Conservation (phyloP, 2,329 filamentous ascomycete genomes). For the Aspergillus calidoustus region DNA sequence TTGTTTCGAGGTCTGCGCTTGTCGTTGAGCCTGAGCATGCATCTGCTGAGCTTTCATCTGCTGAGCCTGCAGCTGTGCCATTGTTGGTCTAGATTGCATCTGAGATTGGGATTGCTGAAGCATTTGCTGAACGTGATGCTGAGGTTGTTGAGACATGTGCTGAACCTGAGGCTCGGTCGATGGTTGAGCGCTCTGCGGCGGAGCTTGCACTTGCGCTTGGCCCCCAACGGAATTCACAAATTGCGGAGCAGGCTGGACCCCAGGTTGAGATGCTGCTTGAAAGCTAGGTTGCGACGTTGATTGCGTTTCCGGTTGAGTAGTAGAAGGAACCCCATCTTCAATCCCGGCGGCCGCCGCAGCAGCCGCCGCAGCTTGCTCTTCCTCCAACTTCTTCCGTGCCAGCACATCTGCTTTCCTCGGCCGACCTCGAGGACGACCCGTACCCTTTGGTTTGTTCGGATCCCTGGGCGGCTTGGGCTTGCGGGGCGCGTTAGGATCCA, state of each 20-base stretch:
- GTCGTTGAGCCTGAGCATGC: conserved; percentile 13
- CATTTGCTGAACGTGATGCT: conserved; percentile 1
- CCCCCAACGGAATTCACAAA: not conserved
- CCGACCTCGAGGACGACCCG: conserved; percentile 39
- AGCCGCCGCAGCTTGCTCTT: conserved; percentile 20
- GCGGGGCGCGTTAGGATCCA: conserved; percentile 22
- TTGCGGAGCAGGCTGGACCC: not conserved
- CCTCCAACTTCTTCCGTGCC: conserved; percentile 29
- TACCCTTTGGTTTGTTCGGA: conserved; percentile 28
- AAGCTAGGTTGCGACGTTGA: not conserved
- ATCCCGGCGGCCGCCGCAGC: conserved; percentile 16
- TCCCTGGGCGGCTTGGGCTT: conserved; percentile 31
- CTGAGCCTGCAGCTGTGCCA: not conserved
- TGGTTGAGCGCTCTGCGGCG: not conserved
- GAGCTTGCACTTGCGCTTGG: conserved; percentile 9
- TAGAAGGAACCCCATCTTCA: conserved; percentile 6
- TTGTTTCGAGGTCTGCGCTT: conserved; percentile 16
- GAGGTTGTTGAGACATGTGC: not conserved
- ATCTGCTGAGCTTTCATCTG: conserved; percentile 7
- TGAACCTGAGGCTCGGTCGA: conserved; percentile 15
- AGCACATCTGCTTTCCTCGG: conserved; percentile 40
- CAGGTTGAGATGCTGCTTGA: conserved; percentile 4
- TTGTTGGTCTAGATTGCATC: conserved; percentile 1
- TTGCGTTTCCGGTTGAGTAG: not conserved
- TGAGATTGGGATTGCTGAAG: not conserved